Evolutionary conservation across 2,329 filamentous ascomycete species (phyloP).

Genomic region (Aspergillus awamori): DNA sequence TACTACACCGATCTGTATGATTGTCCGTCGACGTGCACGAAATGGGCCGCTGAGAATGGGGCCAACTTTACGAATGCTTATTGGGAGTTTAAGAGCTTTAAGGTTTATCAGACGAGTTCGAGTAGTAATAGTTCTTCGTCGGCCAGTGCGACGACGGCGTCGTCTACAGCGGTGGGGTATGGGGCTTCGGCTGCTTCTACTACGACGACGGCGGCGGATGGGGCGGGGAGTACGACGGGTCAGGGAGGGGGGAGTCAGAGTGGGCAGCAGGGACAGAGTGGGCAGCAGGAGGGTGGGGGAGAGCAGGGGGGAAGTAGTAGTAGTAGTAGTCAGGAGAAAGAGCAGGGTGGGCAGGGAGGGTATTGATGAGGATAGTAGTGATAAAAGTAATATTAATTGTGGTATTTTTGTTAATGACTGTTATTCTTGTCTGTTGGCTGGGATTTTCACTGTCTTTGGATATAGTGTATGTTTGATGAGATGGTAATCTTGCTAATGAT

Average conservation of each 20-base stretch:
- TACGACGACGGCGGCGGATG: not conserved
- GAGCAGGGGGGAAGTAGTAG: not conserved
- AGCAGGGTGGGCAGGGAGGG: not conserved
- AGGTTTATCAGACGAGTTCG: slow-evolving; percentile 56
- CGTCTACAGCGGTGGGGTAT: not conserved
- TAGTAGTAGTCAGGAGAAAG: no score
- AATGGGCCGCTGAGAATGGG: slow-evolving; percentile 62
- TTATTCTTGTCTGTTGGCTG: no score
- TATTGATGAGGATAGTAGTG: not conserved
- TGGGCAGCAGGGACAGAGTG: no score
- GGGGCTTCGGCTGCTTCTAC: not conserved
- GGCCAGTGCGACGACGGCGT: not conserved
- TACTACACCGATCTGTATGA: slow-evolving; percentile 38
- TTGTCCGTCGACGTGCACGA: slow-evolving; percentile 58
- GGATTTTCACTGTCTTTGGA: no score
- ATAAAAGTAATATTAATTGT: not conserved
- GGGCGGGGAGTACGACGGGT: not conserved
- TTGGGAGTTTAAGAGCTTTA: slow-evolving; percentile 66
- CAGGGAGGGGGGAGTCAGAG: not conserved
- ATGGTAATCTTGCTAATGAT: no score
- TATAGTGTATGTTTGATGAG: no score
- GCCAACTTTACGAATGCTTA: slow-evolving; percentile 61
- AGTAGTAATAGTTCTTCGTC: not conserved
- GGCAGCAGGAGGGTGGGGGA: not conserved
- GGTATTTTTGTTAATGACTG: not conserved